Conservation (phyloP, 352 stramenopile species). For the Pythium rhizo-oryzae region DNA sequence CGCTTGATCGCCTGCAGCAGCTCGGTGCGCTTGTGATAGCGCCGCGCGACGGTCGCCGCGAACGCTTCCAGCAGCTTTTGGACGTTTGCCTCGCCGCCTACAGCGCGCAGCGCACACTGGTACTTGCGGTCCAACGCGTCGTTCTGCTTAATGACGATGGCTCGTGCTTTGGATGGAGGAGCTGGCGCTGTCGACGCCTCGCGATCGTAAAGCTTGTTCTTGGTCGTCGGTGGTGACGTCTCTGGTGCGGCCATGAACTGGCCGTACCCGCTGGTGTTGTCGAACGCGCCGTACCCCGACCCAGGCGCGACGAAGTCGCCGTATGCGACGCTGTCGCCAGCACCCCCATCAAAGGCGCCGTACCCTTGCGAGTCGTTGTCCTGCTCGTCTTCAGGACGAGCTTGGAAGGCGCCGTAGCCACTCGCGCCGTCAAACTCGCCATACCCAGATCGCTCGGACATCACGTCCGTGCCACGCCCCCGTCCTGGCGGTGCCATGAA, state of each 20-base stretch:
- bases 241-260: constrained; percentile 29
- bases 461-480: not conserved
- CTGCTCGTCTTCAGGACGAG: constrained; percentile 9
- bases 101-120: constrained; percentile 37
- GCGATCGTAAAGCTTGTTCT: not conserved
- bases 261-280: constrained; percentile 36
- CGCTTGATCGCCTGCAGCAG: constrained; percentile 51
- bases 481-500: constrained; percentile 11
- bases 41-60: constrained; percentile 43
- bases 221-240: not conserved
- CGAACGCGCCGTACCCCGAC: constrained; percentile 43
- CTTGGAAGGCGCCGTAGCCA: constrained; percentile 44
- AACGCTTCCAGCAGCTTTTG: constrained; percentile 40
- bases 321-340: constrained; percentile 20
- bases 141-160: constrained; percentile 28
- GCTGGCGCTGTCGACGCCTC: not conserved
- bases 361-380: constrained; percentile 28
- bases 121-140: constrained; percentile 40
- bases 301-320: constrained; percentile 23
- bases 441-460: constrained; percentile 26
- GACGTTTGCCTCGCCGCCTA: constrained; percentile 41
- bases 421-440: constrained; percentile 35
- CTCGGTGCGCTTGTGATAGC: constrained; percentile 48
- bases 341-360: constrained; percentile 38
- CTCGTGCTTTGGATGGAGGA: not conserved